These are phyloP conservation scores for Tylopilus balloui DNA, from an alignment of 768 basidiomycete species.

Conservation along the genomic window DNA sequence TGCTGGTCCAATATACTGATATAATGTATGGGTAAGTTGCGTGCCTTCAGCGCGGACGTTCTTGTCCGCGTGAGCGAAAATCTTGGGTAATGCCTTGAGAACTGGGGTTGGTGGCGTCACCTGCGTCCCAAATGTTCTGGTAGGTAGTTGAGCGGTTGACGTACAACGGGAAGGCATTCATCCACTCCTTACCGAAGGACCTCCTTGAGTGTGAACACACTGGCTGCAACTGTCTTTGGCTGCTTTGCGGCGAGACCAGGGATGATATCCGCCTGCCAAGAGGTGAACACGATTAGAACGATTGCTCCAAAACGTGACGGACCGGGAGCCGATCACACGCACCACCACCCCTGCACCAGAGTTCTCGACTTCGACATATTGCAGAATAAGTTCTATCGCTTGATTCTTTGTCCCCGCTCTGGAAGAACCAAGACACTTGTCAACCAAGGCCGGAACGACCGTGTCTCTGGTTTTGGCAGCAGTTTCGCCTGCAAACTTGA, in stretches of 20 bases:
- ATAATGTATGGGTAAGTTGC: conserved; percentile 66
- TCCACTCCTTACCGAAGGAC: conserved; percentile 61
- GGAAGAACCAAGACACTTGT: conserved; percentile 91
- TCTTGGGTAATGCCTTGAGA: conserved; percentile 86
- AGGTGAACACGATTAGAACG: conserved; percentile 25
- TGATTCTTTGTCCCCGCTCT: conserved; percentile 87
- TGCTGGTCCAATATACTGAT: conserved; percentile 80
- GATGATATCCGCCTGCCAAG: conserved; percentile 65
- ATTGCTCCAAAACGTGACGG: conserved; percentile 26
- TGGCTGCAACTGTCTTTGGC: conserved; percentile 86
- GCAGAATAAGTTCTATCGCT: conserved; percentile 77
- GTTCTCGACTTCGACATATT: conserved; percentile 94
- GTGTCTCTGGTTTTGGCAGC: conserved; percentile 74
- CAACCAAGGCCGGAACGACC: conserved; percentile 88
- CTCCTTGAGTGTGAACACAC: conserved; percentile 75
- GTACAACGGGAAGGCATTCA: not conserved
- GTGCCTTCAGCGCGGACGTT: conserved; percentile 91
- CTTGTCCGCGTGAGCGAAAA: conserved; percentile 94
- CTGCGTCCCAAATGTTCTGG: conserved; percentile 78
- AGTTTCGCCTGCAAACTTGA: conserved; percentile 89
- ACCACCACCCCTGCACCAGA: conserved; percentile 83
- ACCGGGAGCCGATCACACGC: conserved; percentile 38
- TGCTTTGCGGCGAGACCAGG: conserved; percentile 87
- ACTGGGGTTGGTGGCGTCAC: conserved; percentile 70
- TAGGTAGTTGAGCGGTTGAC: not conserved